phyloP scores from a whole-genome alignment of 495 filamentous ascomycete genomes.

The Neurospora pannonica region DNA sequence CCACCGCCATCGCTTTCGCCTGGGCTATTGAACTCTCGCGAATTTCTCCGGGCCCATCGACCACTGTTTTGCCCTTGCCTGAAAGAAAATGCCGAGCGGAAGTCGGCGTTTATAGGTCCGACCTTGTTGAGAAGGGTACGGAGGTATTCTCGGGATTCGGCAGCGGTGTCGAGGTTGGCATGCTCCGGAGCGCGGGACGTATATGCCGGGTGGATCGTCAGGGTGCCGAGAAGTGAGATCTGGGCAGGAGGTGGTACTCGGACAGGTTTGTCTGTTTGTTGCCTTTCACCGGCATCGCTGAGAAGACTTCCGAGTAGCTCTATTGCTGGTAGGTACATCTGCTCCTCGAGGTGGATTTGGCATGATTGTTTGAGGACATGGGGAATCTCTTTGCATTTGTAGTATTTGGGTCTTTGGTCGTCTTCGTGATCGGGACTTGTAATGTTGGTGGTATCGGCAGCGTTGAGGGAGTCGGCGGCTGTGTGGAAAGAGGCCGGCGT shows the following conservation, averaged over 20 bases:
- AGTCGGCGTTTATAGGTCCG: constrained; percentile 34
- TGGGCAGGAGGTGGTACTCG: constrained; percentile 45
- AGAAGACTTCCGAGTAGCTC: constrained; percentile 57
- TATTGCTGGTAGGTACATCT: constrained; percentile 60
- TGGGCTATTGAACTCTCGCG: constrained; percentile 11
- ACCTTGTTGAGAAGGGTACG: constrained; percentile 28
- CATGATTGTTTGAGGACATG: constrained; percentile 55
- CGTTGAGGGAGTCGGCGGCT: constrained; percentile 7
- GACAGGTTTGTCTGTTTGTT: constrained; percentile 24
- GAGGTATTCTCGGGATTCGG: constrained; percentile 31
- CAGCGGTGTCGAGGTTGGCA: constrained; percentile 25
- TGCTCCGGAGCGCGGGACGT: constrained; percentile 38
- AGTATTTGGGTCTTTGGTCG: constrained; percentile 30
- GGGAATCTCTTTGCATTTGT: constrained; percentile 44
- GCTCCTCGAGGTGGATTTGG: constrained; percentile 67
- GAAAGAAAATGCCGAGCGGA: constrained; percentile 28
- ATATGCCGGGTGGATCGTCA: constrained; percentile 60
- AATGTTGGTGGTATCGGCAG: constrained; percentile 11
- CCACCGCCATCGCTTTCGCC: constrained; percentile 1
- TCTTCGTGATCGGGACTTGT: constrained; percentile 12
- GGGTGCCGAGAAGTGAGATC: constrained; percentile 56
- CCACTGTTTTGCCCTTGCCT: constrained; percentile 19
- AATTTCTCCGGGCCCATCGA: constrained; percentile 1
- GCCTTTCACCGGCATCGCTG: constrained; percentile 33
- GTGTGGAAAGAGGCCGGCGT: constrained; percentile 15